phyloP scores from a whole-genome alignment of 805 yeast genomes.

The Blastobotrys terrestris region DNA sequence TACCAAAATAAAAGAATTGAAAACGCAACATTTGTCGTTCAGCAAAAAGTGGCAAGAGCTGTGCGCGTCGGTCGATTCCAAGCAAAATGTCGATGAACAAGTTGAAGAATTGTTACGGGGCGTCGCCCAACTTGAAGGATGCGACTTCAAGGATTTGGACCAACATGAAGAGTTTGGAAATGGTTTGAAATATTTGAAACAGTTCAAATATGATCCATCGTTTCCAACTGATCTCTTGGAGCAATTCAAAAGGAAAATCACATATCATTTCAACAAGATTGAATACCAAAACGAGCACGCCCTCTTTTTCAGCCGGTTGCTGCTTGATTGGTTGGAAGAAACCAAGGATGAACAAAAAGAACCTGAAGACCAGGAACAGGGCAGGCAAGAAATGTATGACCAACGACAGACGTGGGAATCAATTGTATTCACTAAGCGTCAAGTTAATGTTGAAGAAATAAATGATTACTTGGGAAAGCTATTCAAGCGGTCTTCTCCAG shows the following conservation, averaged over 20 bases:
- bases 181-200: background rate
- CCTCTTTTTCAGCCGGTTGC: background rate
- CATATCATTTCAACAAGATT: background rate
- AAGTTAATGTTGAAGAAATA: background rate
- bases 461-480: background rate
- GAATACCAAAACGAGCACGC: background rate
- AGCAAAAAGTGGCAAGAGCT: background rate
- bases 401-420: slow-evolving; percentile 1
- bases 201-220: background rate
- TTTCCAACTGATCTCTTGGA: background rate
- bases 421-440: background rate
- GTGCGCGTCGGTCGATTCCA: background rate
- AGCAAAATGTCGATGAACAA: background rate
- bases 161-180: background rate
- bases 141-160: background rate
- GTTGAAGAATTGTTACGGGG: background rate
- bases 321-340: background rate
- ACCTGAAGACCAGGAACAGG: background rate
- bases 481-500: background rate
- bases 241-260: background rate
- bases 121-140: background rate
- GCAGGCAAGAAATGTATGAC: background rate
- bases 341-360: background rate
- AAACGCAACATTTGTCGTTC: background rate
- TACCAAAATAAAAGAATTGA: background rate